Percentiles rank a stretch among this genome's conserved stretches.
Evolutionary conservation across 768 basidiomycete genomes (phyloP).

Genomic region (Lactifluus piperatus): DNA sequence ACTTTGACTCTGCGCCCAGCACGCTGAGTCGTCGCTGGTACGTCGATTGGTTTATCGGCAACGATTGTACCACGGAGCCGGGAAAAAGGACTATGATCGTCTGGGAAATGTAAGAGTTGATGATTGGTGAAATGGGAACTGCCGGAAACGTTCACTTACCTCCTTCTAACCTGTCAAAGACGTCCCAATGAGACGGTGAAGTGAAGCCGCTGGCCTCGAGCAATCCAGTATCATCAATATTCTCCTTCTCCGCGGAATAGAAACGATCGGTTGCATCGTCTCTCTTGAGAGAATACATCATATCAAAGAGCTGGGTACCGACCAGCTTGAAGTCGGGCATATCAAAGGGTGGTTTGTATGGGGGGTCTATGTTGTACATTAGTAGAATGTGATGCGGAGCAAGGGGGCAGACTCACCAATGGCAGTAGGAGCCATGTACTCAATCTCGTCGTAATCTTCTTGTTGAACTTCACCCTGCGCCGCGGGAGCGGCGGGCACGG

Average conservation of each 20-base stretch:
- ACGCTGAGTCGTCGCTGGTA: background rate
- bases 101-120: too few relatives aligned
- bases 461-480: slow-evolving; percentile 20
- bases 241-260: background rate
- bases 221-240: background rate
- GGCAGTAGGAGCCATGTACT: background rate
- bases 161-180: background rate
- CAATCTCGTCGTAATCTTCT: slow-evolving; percentile 24
- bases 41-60: background rate
- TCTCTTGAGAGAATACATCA: background rate
- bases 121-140: too few relatives aligned
- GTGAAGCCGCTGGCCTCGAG: background rate
- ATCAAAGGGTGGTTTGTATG: background rate
- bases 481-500: slow-evolving; percentile 23
- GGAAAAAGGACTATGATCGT: too few relatives aligned
- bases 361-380: background rate
- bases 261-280: background rate
- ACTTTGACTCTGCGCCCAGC: background rate
- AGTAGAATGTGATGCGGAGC: background rate
- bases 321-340: background rate
- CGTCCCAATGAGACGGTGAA: background rate
- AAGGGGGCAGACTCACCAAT: background rate
- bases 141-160: background rate
- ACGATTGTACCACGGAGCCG: too few relatives aligned
- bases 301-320: background rate